Base-by-base conservation (phyloP, 371 early-diverging fungal genomes). In the Lichtheimia hyalospora region DNA sequence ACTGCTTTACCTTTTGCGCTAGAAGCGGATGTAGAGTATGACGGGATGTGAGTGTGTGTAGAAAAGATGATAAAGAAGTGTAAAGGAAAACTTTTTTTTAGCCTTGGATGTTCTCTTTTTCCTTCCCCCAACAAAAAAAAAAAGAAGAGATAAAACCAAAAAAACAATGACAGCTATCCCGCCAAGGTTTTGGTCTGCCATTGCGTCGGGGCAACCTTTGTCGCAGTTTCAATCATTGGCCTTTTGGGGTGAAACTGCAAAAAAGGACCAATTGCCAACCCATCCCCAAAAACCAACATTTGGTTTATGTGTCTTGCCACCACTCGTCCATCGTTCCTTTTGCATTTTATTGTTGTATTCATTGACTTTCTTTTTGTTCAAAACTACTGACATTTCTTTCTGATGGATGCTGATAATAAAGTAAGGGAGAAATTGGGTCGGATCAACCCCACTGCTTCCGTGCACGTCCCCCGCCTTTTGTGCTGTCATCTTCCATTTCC, bases 81-180 rank as follows among this genome's bases (percentile, higher is more conserved):
- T 27, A 53, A 43, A 60, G 34, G 60, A 51, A 42, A 59, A 40
- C 46, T 46, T 46, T 46, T 44, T 44, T 46, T 14, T 14, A 12
- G 15, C 48, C 41, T 49, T 41, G 21, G 43, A 57, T 13, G 23
- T 46, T 27, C 13, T 24, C 24, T 56, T 55, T 64, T 64, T 55
- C 42, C 43, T 49, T 58, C 60, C 65, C 60, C 60, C 65, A 64
- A 64, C 60, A 60, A 64, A 59, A 60, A 60, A 59, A 49, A 62
- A 52, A 42, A n/a, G n/a, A 34, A 52, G 52, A 60, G 52, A 52
- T 25, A 55, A 49, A 49, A 41, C 55, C 16, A 56, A 55, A 54
- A 55, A 58, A 60, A 21, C 18, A 52, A 39, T 54, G 60, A 54
- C 60, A 51, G 39, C 58, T 58, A 41, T 52, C 46, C 46, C 46